These are phyloP conservation scores for Closterium sp. DNA, from an alignment of 139 green algal genomes.

Conservation along the genomic window DNA sequence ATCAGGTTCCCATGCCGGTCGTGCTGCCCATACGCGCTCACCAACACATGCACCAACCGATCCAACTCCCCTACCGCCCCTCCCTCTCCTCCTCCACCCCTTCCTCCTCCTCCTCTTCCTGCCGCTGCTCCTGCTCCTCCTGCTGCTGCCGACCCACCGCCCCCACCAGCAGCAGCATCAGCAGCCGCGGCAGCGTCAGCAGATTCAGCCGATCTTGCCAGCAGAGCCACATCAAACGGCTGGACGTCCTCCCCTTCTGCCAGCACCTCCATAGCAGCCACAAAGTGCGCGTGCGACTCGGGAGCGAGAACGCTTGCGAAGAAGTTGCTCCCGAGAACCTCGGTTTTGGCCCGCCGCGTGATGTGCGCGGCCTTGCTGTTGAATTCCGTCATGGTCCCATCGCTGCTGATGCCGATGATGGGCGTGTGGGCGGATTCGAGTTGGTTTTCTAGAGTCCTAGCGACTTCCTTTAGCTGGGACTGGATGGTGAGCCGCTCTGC, in stretches of 20 bases:
- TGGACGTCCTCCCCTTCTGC: conserved; percentile 16
- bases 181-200: no score
- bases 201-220: not conserved
- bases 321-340: conserved; percentile 10
- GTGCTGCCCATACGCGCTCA: conserved; percentile 23
- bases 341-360: conserved; percentile 4
- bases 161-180: no score
- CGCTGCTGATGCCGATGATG: no score
- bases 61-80: not conserved
- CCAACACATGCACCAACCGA: conserved; percentile 13
- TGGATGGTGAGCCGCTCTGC: conserved; percentile 10
- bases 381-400: not conserved
- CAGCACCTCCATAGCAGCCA: conserved; percentile 1
- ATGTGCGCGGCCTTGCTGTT: conserved; percentile 5
- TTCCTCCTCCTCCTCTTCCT: no score
- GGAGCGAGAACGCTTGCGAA: not conserved
- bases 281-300: conserved; percentile 18
- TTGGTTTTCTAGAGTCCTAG: conserved; percentile 3
- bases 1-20: conserved; percentile 30
- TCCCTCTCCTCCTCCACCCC: no score
- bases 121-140: no score
- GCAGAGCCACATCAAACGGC: conserved; percentile 22
- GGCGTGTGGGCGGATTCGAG: conserved; percentile 16
- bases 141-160: no score
- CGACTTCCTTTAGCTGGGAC: conserved; percentile 17